These are phyloP conservation scores for Vitis rupestris DNA, from an alignment of 164 flowering plant species.

Conservation along the genomic window DNA sequence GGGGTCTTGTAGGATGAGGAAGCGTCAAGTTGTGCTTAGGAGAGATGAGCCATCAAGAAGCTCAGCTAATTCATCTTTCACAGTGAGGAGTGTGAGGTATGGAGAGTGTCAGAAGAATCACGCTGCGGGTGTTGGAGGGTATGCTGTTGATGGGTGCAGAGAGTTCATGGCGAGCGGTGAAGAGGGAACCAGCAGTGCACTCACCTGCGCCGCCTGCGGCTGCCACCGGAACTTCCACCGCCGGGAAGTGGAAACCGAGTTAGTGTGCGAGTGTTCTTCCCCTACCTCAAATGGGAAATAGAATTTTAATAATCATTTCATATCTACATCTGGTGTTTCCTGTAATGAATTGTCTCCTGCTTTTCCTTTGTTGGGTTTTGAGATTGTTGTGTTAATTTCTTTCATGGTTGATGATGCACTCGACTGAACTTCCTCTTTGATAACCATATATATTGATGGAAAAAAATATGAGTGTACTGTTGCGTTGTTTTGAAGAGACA, in stretches of 20 bases:
- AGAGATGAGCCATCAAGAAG: conserved; percentile 32
- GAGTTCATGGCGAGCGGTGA: conserved; percentile 80
- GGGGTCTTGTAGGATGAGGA: conserved; percentile 43
- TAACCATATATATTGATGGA: background rate
- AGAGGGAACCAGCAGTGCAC: conserved; percentile 49
- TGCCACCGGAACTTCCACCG: conserved; percentile 85
- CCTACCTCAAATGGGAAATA: conserved; percentile 20
- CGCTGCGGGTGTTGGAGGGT: conserved; percentile 75
- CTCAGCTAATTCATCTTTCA: conserved; percentile 30
- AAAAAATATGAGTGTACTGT: background rate
- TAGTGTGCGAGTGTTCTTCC: conserved; percentile 35
- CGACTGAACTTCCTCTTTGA: background rate
- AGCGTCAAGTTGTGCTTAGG: conserved; percentile 47
- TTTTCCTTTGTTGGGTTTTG: conserved; percentile 2
- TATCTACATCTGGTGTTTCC: background rate
- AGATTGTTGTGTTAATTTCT: background rate
- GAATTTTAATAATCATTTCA: background rate
- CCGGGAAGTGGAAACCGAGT: conserved; percentile 53
- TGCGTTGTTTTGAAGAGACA: background rate
- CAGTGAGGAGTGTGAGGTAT: conserved; percentile 47
- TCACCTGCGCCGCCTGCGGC: conserved; percentile 78
- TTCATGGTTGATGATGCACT: background rate
- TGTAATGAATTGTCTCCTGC: background rate
- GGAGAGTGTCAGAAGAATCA: conserved; percentile 87
- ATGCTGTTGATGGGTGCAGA: conserved; percentile 82